phyloP scores from a whole-genome alignment of 257 asterid genomes.

The Gentiana macrophylla region DNA sequence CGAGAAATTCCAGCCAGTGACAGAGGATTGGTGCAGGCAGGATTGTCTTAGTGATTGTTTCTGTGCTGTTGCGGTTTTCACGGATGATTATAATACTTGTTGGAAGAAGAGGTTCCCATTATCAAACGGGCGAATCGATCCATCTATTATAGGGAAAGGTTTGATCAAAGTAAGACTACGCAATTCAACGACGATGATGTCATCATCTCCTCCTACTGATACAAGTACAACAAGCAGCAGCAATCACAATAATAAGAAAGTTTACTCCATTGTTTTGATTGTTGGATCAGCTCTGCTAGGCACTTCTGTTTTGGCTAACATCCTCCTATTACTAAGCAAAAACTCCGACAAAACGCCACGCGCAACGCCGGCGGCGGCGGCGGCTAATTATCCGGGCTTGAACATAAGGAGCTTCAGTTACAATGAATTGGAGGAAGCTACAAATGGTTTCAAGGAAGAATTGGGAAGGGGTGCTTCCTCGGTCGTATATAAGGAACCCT shows the following conservation, averaged over 20 bases:
- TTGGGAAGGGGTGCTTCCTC: slow-evolving; percentile 50
- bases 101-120: slow-evolving; percentile 12
- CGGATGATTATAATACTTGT: background rate
- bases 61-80: slow-evolving; percentile 10
- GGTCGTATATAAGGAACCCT: slow-evolving; percentile 34
- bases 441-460: slow-evolving; percentile 31
- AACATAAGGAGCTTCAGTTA: slow-evolving; percentile 11
- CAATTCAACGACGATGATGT: background rate
- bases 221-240: background rate
- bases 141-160: background rate
- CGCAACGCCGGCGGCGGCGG: background rate
- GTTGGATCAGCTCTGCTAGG: slow-evolving; percentile 7
- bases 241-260: background rate
- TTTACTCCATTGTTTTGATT: background rate
- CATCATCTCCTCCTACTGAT: too few species aligned
- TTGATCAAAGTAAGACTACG: slow-evolving; percentile 4
- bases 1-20: background rate
- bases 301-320: slow-evolving; percentile 1
- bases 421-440: slow-evolving; percentile 38
- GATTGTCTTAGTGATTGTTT: slow-evolving; percentile 9
- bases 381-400: background rate
- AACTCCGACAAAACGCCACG: background rate
- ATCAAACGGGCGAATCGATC: slow-evolving; percentile 3
- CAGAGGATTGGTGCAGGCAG: slow-evolving; percentile 9
- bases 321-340: background rate